phyloP scores from a whole-genome alignment of 495 filamentous ascomycete genomes.

The Talaromyces trachyspermus region DNA sequence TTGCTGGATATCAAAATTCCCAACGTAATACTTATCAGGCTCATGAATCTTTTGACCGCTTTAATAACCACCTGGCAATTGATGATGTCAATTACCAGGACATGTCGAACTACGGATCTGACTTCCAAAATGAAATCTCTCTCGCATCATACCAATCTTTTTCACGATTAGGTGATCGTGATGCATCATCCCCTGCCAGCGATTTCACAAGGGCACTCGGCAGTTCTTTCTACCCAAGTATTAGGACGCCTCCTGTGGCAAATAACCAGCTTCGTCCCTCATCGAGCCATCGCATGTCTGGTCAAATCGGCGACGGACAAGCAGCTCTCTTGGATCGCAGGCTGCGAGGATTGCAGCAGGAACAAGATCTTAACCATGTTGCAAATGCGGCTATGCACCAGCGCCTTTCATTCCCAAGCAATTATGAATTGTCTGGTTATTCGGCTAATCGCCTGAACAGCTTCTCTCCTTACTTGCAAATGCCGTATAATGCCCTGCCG shows the following conservation, averaged over 20 bases:
- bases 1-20: conserved; percentile 11
- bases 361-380: conserved; percentile 36
- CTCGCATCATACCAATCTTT: conserved; percentile 20
- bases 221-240: conserved; percentile 50
- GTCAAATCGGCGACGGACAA: conserved; percentile 30
- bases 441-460: conserved; percentile 30
- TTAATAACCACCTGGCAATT: conserved; percentile 20
- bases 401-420: conserved; percentile 30
- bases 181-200: conserved; percentile 43
- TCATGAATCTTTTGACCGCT: conserved; percentile 30
- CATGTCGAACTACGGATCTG: conserved; percentile 15
- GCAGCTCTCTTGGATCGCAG: conserved; percentile 38
- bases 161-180: conserved; percentile 24
- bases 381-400: conserved; percentile 27
- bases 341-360: conserved; percentile 40
- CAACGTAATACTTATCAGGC: conserved; percentile 25
- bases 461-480: conserved; percentile 28
- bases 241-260: conserved; percentile 38
- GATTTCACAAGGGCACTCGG: conserved; percentile 48
- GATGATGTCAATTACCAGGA: conserved; percentile 26
- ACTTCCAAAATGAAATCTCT: conserved; percentile 26
- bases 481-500: conserved; percentile 28
- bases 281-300: conserved; percentile 28
- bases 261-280: conserved; percentile 37
- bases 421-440: conserved; percentile 35